Evolutionary conservation across 1,284 basidiomycete genomes (phyloP).

Genomic region (Ceratobasidium papillatum): DNA sequence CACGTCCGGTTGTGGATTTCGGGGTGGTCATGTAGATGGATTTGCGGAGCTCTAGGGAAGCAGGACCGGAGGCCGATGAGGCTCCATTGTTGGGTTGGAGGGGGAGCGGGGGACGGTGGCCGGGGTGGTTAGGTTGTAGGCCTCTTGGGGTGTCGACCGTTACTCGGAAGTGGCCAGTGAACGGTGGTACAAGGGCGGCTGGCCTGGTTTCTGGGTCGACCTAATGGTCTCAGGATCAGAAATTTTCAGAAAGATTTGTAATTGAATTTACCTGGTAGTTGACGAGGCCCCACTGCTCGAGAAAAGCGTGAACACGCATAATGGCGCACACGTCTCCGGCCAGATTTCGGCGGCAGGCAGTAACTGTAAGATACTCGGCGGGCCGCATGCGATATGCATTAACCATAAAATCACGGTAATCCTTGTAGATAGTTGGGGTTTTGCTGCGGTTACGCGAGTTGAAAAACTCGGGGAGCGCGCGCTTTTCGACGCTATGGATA

Average conservation of each 20-base stretch:
- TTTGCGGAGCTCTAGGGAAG: slow-evolving; percentile 83
- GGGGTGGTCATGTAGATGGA: slow-evolving; percentile 89
- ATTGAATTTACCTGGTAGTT: slow-evolving; percentile 88
- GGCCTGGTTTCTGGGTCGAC: slow-evolving; percentile 97
- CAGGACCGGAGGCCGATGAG: slow-evolving; percentile 57
- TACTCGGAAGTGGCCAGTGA: slow-evolving; percentile 98
- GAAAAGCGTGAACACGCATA: slow-evolving; percentile 98
- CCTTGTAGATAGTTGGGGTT: slow-evolving; percentile 97
- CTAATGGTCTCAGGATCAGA: slow-evolving; percentile 56
- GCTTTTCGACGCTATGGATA: slow-evolving; percentile 91
- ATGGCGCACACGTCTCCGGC: slow-evolving; percentile 99
- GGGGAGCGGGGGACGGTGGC: slow-evolving; percentile 67
- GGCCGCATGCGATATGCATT: slow-evolving; percentile 97
- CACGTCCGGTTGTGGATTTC: slow-evolving; percentile 72
- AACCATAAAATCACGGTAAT: slow-evolving; percentile 99
- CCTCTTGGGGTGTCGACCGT: slow-evolving; percentile 97
- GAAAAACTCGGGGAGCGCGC: slow-evolving; percentile 98
- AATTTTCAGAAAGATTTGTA: slow-evolving; percentile 46
- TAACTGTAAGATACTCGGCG: slow-evolving; percentile 96
- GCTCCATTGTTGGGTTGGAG: slow-evolving; percentile 48
- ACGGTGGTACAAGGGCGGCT: slow-evolving; percentile 93
- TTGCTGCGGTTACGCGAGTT: slow-evolving; percentile 94
- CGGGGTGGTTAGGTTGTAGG: slow-evolving; percentile 93
- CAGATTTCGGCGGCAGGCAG: slow-evolving; percentile 93
- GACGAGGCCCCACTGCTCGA: slow-evolving; percentile 99